Evolutionary conservation across 805 yeast species (phyloP).

Genomic region (Zygoascus biomembranicola): DNA sequence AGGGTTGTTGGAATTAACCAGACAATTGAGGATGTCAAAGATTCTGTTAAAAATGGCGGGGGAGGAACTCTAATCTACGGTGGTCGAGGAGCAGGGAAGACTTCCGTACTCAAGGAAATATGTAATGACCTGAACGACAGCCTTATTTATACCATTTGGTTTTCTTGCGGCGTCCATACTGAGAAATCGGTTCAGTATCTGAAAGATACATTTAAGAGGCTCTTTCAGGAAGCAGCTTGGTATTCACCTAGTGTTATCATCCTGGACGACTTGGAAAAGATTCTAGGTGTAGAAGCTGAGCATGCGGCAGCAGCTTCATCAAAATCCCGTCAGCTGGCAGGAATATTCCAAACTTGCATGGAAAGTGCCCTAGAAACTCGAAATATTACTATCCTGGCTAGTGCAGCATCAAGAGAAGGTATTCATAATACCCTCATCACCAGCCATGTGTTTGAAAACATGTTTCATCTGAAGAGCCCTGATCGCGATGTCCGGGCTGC

Average conservation of each 20-base stretch:
- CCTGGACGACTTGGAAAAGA: constrained; percentile 68
- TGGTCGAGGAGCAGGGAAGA: constrained; percentile 74
- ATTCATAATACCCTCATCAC: constrained; percentile 54
- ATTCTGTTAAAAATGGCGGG: constrained; percentile 36
- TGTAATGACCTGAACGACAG: constrained; percentile 29
- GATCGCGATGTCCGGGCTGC: constrained; percentile 49
- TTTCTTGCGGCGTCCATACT: constrained; percentile 48
- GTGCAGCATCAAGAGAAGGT: constrained; percentile 56
- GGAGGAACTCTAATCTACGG: constrained; percentile 63
- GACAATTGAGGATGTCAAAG: constrained; percentile 33
- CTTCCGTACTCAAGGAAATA: constrained; percentile 43
- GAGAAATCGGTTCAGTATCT: constrained; percentile 42
- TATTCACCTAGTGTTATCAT: constrained; percentile 66
- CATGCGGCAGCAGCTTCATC: constrained; percentile 45
- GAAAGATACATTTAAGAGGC: constrained; percentile 36
- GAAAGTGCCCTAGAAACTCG: constrained; percentile 32
- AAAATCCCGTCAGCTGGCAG: constrained; percentile 56
- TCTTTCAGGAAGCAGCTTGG: constrained; percentile 57
- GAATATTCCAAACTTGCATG: constrained; percentile 44
- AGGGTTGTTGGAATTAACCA: constrained; percentile 52
- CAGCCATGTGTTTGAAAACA: constrained; percentile 63
- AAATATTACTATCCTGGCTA: constrained; percentile 49
- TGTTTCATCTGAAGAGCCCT: constrained; percentile 57
- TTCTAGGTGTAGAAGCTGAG: constrained; percentile 59
- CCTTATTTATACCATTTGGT: constrained; percentile 40